phyloP scores from a whole-genome alignment of 345 rosid genomes.

The Boechera divaricarpa region DNA sequence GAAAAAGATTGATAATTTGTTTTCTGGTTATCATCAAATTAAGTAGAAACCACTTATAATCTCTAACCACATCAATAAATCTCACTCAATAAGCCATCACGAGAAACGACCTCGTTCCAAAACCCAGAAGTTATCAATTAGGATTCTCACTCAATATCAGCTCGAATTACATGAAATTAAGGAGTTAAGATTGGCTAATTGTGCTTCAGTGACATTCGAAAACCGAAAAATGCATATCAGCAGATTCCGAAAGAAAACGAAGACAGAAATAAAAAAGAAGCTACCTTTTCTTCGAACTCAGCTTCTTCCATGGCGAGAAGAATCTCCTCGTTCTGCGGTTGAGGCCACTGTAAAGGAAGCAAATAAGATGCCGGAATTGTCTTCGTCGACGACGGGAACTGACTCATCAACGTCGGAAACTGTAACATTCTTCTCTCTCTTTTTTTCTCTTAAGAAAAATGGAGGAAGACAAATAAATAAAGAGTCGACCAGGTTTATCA shows the following conservation, averaged over 20 bases:
- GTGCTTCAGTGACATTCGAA: neutral
- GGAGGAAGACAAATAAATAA: neutral
- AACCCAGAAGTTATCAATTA: neutral
- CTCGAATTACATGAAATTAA: neutral
- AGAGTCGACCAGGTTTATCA: neutral
- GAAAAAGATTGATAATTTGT: neutral
- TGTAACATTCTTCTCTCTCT: conserved; percentile 64
- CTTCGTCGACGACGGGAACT: conserved; percentile 67
- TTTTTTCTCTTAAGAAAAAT: neutral
- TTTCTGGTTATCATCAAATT: neutral
- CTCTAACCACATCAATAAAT: neutral
- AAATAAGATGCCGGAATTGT: conserved; percentile 67
- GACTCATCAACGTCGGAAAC: conserved; percentile 84
- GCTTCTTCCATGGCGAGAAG: conserved; percentile 92
- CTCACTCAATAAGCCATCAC: neutral
- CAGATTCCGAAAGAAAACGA: neutral
- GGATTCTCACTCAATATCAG: neutral
- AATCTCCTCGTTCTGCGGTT: conserved; percentile 74
- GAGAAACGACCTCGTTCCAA: neutral
- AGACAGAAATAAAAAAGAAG: neutral
- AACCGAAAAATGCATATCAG: neutral
- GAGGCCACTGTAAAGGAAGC: conserved; percentile 79
- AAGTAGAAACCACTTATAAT: neutral
- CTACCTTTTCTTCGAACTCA: conserved; percentile 77
- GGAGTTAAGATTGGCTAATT: neutral